A percentile compares a stretch with the other conserved stretches of the same genome.
Evolutionary conservation across 768 basidiomycete genomes (phyloP).

Genomic region (Gautieria morchelliformis): DNA sequence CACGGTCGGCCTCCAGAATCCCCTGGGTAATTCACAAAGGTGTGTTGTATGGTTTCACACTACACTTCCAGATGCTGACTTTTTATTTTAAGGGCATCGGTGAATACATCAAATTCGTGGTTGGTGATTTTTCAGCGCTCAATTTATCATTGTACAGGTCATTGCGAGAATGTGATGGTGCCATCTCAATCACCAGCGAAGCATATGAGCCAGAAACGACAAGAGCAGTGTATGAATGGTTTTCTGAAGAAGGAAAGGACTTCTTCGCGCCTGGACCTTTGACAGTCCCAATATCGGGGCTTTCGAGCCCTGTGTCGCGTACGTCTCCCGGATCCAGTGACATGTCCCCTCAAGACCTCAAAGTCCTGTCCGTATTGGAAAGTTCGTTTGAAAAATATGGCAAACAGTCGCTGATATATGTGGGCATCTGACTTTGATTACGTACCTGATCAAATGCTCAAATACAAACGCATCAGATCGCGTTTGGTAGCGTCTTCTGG

Average conservation of each 20-base stretch:
- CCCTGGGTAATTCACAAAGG: slow-evolving; percentile 7
- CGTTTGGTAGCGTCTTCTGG: slow-evolving; percentile 19
- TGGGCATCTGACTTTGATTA: slow-evolving; percentile 1
- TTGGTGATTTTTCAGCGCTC: not conserved
- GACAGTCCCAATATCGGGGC: not conserved
- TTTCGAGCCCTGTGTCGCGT: not conserved
- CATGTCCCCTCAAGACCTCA: not conserved
- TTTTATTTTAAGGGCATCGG: not conserved
- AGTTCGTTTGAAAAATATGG: slow-evolving; percentile 11
- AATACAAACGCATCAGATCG: slow-evolving; percentile 11
- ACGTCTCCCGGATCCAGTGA: not conserved
- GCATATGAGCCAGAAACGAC: slow-evolving; percentile 12
- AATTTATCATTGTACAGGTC: not conserved
- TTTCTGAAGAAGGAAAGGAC: slow-evolving; percentile 5
- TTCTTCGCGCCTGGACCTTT: slow-evolving; percentile 4
- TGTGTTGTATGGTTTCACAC: not conserved
- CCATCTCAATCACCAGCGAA: slow-evolving; percentile 12
- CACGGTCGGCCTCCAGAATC: slow-evolving; percentile 2
- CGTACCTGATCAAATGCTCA: too few relatives aligned
- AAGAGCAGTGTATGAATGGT: slow-evolving; percentile 10
- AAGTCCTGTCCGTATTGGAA: slow-evolving; percentile 13
- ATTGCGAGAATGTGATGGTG: slow-evolving; percentile 13
- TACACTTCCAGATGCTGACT: not conserved
- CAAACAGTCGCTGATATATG: slow-evolving; percentile 16
- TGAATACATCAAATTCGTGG: not conserved